Base-by-base conservation (phyloP, 805 yeast species). In the Wilhelminamyces savonicus region DNA sequence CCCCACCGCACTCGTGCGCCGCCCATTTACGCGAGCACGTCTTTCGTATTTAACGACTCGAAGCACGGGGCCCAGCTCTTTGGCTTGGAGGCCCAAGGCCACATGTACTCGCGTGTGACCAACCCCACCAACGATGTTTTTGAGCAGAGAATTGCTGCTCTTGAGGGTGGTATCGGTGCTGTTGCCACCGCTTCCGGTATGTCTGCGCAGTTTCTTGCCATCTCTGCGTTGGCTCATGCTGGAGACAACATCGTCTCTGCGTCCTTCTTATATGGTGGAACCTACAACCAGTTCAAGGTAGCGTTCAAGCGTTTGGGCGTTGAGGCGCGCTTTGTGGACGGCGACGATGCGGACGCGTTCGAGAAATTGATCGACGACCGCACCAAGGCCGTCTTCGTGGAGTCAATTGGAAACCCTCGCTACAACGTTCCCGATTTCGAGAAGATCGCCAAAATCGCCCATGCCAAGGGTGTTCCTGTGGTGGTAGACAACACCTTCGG, bases 401-500 rank as follows among this genome's bases (percentile, higher is more conserved):
- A 88, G 62, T 74, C 88, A 16, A 82, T 88, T 48, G 95, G 96
- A 44, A 88, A 88, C 62, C 97, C 97, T 36, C 80, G 79, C 51
- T 87, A 82, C 62, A 84, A 83, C 52, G 80, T 88, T 34, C 97
- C 97, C 33, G 96, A 88, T 59, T 85, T 90, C 48, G 86, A 82
- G 57, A 74, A 66, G 32, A 70, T 88, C 40, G 73, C 74, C 27
- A 78, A 71, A 19, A 66, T 83, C 29, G 95, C 95, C 31, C 96
- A 86, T 58, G 75, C 79, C 35, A 71, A 82, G 42, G 96, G 96
- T 37, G 68, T 87, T 28, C 94, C 95, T 29, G 77, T 90, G 27
- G 90, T 88, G 29, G 95, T 83, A 27, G 97, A 88, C 62, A 88
- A 88, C 75, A 88, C 97, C 13, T 88, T 88, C 48, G 97, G 95